Base-by-base conservation (phyloP, 805 yeast species). In the Candida anglica region DNA sequence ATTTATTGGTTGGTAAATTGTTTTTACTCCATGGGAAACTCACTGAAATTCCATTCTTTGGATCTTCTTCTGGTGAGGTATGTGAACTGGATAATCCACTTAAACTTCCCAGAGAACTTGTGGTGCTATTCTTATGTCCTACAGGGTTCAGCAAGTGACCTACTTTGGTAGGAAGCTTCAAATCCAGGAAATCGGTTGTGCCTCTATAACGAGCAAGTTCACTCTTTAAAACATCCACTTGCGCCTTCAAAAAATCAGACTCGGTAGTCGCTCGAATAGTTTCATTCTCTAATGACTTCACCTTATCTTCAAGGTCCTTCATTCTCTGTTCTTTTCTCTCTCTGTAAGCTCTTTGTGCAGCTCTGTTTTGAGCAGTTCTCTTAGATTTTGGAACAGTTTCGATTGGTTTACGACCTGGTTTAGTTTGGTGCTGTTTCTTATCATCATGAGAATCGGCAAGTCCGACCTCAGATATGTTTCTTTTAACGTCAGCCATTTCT, bases 291-390 rank as follows among this genome's bases (percentile, higher is more conserved):
- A 91, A 70, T 44, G 64, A 57, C 32, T 70, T 60, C 10, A 91
- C 95, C 46, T 85, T 80, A 30, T 78, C 79, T 54, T 89, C 96
- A 41, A 91, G 69, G 43, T 87, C 95, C 52, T 78, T 76, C 79
- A 93, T 75, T 52, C 85, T 86, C 32, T 71, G 72, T 58, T 91
- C 98, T 57, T 91, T 91, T 40, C 98, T 76, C 60, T 93, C 98
- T 37, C 98, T 71, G 61, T 87, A 91, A 5, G 98, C 98, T 36
- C 98, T 71, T 61, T 93, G 98, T n/a, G 98, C 98, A 3, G 97
- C 97, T 49, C 98, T 74, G 58, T 93, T 91, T 63, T 93, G 98
- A 2, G 97, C 97, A 11, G 95, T 87, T 47, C 98, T 71, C 68
- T 86, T 91, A 50, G 78, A 79, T 53, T 83, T 87, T 6, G 94